These are phyloP conservation scores for Rutstroemia sydowiana DNA, from an alignment of 2,329 filamentous ascomycete genomes.

Conservation along the genomic window DNA sequence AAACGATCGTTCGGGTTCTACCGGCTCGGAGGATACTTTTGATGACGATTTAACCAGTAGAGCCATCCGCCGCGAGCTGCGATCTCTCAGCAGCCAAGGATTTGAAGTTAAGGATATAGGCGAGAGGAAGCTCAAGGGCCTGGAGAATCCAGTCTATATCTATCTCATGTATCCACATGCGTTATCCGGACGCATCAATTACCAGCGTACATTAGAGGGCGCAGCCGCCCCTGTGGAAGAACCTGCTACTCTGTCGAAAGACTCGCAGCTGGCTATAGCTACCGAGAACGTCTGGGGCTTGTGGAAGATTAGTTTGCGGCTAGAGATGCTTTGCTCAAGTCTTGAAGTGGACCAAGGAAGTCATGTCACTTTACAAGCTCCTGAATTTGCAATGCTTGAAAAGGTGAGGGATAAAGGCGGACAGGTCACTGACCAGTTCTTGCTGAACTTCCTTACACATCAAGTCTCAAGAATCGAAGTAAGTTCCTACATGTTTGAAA, in stretches of 20 bases:
- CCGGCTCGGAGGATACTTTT: constrained; percentile 65
- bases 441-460: constrained; percentile 87
- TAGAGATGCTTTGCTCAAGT: constrained; percentile 88
- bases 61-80: constrained; percentile 78
- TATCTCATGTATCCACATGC: constrained; percentile 93
- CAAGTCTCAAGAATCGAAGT: constrained; percentile 96
- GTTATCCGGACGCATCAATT: constrained; percentile 70
- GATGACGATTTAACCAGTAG: constrained; percentile 68
- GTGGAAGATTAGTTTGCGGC: constrained; percentile 79
- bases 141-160: constrained; percentile 93
- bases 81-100: constrained; percentile 79
- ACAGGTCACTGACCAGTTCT: constrained; percentile 80
- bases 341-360: constrained; percentile 59
- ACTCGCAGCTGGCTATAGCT: constrained; percentile 64
- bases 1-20: constrained; percentile 61
- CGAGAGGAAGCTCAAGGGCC: constrained; percentile 88
- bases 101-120: constrained; percentile 97
- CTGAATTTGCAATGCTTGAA: constrained; percentile 78
- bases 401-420: constrained; percentile 64
- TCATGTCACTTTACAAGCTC: constrained; percentile 59
- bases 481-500: constrained; percentile 26
- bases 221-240: constrained; percentile 36
- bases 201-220: constrained; percentile 39
- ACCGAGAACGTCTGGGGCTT: constrained; percentile 73
- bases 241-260: constrained; percentile 56